A percentile compares a stretch with the other conserved stretches of the same genome.
These are phyloP conservation scores for Malania oleifera DNA, from an alignment of 164 flowering plant genomes.

Conservation along the genomic window DNA sequence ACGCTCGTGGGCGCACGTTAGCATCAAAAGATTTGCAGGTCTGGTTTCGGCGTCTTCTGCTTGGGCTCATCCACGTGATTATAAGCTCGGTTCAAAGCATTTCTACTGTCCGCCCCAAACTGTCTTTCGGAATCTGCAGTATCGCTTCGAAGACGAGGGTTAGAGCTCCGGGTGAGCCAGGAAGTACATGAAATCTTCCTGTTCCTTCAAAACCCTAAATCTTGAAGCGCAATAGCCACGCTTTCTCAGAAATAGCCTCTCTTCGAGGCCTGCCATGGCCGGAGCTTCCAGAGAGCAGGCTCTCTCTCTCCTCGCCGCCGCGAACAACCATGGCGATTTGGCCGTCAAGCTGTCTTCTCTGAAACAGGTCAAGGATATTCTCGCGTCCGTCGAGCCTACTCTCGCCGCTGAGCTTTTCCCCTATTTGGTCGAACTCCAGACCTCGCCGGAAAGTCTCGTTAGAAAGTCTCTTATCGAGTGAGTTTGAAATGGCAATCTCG, in stretches of 20 bases:
- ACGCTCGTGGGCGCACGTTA: too few relatives aligned
- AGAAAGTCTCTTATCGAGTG: constrained; percentile 65
- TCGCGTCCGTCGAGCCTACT: constrained; percentile 44
- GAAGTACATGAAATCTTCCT: too few relatives aligned
- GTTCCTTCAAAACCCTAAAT: background rate
- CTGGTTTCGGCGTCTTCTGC: too few relatives aligned
- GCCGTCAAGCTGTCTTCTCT: constrained; percentile 85
- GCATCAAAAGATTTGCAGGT: too few relatives aligned
- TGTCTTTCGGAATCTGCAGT: too few relatives aligned
- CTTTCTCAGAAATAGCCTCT: background rate
- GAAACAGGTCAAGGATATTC: constrained; percentile 59
- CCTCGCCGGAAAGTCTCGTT: constrained; percentile 58
- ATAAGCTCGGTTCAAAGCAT: too few relatives aligned
- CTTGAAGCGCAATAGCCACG: background rate
- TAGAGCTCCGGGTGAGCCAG: too few relatives aligned
- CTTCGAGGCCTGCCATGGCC: constrained; percentile 26
- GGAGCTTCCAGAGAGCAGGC: constrained; percentile 57
- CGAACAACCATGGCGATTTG: constrained; percentile 81
- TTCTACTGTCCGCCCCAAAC: too few relatives aligned
- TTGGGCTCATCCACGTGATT: too few relatives aligned
- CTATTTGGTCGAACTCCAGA: constrained; percentile 59
- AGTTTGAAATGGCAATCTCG: constrained; percentile 26
- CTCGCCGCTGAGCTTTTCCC: constrained; percentile 67
- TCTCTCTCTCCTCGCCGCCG: constrained; percentile 70
- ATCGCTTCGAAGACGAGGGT: too few relatives aligned